phyloP scores from a whole-genome alignment of 139 green algal species.

The Chlamydomonas applanata region DNA sequence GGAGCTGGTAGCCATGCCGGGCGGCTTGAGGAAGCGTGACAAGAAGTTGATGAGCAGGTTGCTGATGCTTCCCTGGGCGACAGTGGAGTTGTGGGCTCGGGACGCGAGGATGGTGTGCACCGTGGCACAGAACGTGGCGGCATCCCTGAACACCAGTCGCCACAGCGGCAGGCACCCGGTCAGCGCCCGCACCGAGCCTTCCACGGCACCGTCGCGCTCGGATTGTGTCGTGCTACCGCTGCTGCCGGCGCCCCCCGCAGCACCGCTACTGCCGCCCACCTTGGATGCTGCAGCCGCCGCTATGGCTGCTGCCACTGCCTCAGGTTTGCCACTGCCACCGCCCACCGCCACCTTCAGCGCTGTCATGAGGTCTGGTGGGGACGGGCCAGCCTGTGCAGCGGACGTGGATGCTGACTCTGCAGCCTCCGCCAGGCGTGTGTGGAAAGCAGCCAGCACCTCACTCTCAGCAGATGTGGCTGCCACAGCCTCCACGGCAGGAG shows the following conservation, averaged over 20 bases:
- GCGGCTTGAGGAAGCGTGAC: constrained; percentile 46
- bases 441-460: too few relatives aligned
- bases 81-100: constrained; percentile 34
- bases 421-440: too few relatives aligned
- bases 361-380: too few relatives aligned
- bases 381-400: too few relatives aligned
- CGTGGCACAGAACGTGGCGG: constrained; percentile 23
- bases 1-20: constrained; percentile 8
- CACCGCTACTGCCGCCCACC: too few relatives aligned
- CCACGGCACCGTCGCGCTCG: constrained; percentile 34
- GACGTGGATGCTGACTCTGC: too few relatives aligned
- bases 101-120: constrained; percentile 41
- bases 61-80: constrained; percentile 30
- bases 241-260: too few relatives aligned
- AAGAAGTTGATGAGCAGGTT: constrained; percentile 32
- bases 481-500: not conserved
- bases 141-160: constrained; percentile 28
- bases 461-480: too few relatives aligned
- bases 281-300: too few relatives aligned
- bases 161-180: constrained; percentile 24
- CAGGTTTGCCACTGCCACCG: too few relatives aligned
- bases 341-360: too few relatives aligned
- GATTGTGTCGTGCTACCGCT: not conserved
- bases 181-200: constrained; percentile 35
- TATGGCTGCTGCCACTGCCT: too few relatives aligned